phyloP scores from a whole-genome alignment of 495 filamentous ascomycete genomes.

The Rhizodiscina lignyota region DNA sequence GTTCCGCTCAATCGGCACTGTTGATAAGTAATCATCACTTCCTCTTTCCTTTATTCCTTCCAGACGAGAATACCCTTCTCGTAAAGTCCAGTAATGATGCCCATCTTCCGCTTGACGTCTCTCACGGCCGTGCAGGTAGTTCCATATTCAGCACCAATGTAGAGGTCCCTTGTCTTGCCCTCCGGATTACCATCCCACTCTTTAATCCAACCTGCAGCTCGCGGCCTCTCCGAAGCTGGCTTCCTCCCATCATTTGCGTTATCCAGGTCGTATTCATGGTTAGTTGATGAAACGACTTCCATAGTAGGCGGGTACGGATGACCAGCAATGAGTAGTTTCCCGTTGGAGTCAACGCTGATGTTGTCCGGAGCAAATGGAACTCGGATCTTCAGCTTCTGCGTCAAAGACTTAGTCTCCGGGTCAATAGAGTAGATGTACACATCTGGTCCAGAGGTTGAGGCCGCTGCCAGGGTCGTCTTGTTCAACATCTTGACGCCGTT shows the following conservation, averaged over 20 bases:
- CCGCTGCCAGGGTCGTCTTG: conserved; percentile 22
- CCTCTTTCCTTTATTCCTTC: conserved; percentile 22
- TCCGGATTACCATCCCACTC: conserved; percentile 21
- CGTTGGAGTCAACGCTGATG: conserved; percentile 22
- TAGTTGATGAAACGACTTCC: conserved; percentile 10
- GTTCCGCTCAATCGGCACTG: too few species aligned
- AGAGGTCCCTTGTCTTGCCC: conserved; percentile 20
- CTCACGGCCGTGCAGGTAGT: conserved; percentile 21
- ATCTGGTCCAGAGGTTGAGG: conserved; percentile 14
- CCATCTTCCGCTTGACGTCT: conserved; percentile 23
- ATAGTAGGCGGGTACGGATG: conserved; percentile 23
- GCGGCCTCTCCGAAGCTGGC: conserved; percentile 13
- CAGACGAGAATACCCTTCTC: conserved; percentile 28
- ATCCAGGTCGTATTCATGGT: conserved; percentile 14
- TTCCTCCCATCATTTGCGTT: conserved; percentile 11
- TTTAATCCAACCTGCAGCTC: conserved; percentile 22
- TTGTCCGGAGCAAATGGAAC: conserved; percentile 26
- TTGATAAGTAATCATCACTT: too few species aligned
- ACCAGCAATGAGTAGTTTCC: conserved; percentile 24
- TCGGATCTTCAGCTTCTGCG: conserved; percentile 8
- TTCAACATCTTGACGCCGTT: conserved; percentile 25
- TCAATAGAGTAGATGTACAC: conserved; percentile 23
- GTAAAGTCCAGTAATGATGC: conserved; percentile 27
- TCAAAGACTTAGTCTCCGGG: conserved; percentile 8
- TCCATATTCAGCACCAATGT: conserved; percentile 18